Conservation (phyloP, 1,139 yeast genomes). For the Yamadazyma pseudoaaseri region DNA sequence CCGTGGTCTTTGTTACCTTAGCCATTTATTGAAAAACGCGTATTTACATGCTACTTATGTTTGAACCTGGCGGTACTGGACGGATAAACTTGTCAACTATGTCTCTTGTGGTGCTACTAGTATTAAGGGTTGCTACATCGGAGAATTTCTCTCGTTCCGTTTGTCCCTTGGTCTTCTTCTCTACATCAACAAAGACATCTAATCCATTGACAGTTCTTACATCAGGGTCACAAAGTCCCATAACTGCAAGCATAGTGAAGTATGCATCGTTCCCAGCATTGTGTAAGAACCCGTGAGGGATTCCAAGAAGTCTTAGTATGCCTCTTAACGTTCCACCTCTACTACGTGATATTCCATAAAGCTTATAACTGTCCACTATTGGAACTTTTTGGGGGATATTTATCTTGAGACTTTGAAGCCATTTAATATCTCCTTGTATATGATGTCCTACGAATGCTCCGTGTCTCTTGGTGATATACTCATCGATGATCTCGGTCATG, state of each 20-base stretch:
- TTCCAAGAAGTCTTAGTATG: conserved; percentile 47
- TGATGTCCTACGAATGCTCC: conserved; percentile 68
- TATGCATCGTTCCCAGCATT: conserved; percentile 86
- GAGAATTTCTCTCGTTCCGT: conserved; percentile 11
- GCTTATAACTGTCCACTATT: conserved; percentile 52
- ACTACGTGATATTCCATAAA: conserved; percentile 44
- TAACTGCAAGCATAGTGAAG: conserved; percentile 57
- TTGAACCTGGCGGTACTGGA: too few relatives aligned
- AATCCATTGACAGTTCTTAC: conserved; percentile 16
- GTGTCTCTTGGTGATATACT: conserved; percentile 29
- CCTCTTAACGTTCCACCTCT: conserved; percentile 52
- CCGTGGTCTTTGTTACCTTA: not conserved
- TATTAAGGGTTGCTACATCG: conserved; percentile 10
- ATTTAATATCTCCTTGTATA: conserved; percentile 56
- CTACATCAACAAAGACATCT: conserved; percentile 17
- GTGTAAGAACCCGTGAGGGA: conserved; percentile 69
- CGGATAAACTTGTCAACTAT: too few relatives aligned
- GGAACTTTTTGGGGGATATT: conserved; percentile 32
- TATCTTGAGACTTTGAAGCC: conserved; percentile 51
- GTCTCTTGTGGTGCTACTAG: too few relatives aligned
- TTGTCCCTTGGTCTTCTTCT: conserved; percentile 7
- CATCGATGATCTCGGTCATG: conserved; percentile 41
- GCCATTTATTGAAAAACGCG: too few relatives aligned
- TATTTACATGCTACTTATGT: too few relatives aligned
- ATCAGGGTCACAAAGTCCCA: conserved; percentile 56